Base-by-base conservation (phyloP, 163 green algal genomes). In the Scenedesmus sp. region DNA sequence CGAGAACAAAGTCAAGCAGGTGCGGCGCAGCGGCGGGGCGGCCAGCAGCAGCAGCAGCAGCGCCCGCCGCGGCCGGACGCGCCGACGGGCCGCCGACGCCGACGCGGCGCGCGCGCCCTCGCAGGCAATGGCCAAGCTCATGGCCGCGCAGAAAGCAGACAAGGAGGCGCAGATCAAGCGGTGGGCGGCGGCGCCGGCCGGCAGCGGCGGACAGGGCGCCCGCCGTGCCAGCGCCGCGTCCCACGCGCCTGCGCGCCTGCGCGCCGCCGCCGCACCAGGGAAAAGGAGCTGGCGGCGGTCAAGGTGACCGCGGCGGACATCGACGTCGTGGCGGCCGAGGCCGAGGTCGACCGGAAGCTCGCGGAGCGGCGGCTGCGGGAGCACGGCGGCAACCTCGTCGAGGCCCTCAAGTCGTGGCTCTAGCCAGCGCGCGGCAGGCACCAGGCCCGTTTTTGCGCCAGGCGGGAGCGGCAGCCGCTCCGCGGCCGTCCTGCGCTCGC, bases 291-390 rank as follows among this genome's bases (percentile, higher is more conserved):
- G 28, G 85, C 85, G 33, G 83, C 85, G 20, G 84, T 92, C 20
- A 90, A 90, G 54, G 78, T 92, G 1, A 78, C 74, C 15, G 50
- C 47, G 28, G 76, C 58, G 42, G 75, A 90, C 63, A 63, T 90
- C 31, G 75, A 83, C 22, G 57, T 87, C 22, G 84, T 90, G 45
- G 82, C 79, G 33, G 4, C 47, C 14, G 90, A 95, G 84, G 82
- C 91, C 54, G 89, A 95, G 70, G 47, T 94, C 17, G 89, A 94
- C 51, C 88, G 87, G 64, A 95, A 94, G 86, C 60, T 63, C 44
- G 92, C 92, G 31, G 57, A 70, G 45, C 62, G 77, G 34, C 45
- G 64, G 26, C 56, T 78, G 42, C 63, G 75, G 7, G 75, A 87
- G 73, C 71, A 82, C 48, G 60, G 51, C 4, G 85, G 83, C 5